These are phyloP conservation scores for Diaporthe citriasiana DNA, from an alignment of 2,329 filamentous ascomycete species.

Conservation along the genomic window DNA sequence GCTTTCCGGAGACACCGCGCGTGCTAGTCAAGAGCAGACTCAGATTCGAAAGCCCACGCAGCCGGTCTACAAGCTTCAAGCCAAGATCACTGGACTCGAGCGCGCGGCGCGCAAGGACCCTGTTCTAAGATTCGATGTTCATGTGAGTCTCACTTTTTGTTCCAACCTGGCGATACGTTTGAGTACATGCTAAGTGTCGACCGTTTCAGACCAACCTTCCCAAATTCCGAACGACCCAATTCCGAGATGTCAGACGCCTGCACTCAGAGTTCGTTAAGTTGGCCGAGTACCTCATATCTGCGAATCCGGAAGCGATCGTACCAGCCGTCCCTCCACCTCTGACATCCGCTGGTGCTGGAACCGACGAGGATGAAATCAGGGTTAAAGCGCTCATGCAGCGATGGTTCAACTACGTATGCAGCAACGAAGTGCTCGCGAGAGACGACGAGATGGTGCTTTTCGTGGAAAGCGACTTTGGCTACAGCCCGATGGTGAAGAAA, in stretches of 20 bases:
- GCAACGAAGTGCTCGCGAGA: slow-evolving; percentile 90
- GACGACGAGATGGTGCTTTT: slow-evolving; percentile 99
- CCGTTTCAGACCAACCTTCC: slow-evolving; percentile 90
- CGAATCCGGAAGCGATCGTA: slow-evolving; percentile 96
- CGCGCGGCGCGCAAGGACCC: slow-evolving; percentile 95
- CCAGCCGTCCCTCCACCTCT: slow-evolving; percentile 95
- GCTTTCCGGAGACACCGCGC: slow-evolving; percentile 46
- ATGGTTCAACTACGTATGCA: slow-evolving; percentile 95
- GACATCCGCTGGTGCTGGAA: slow-evolving; percentile 93
- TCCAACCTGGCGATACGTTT: not conserved
- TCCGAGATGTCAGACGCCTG: slow-evolving; percentile 94
- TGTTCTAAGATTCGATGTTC: slow-evolving; percentile 94
- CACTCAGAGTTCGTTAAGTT: slow-evolving; percentile 97
- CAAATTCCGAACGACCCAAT: slow-evolving; percentile 97
- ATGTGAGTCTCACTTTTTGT: slow-evolving; percentile 73
- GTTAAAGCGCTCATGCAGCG: slow-evolving; percentile 92
- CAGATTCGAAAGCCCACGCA: slow-evolving; percentile 71
- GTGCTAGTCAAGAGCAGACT: slow-evolving; percentile 52
- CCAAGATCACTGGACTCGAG: slow-evolving; percentile 94
- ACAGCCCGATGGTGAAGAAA: slow-evolving; percentile 94
- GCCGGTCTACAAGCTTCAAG: slow-evolving; percentile 87
- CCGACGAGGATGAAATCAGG: slow-evolving; percentile 92
- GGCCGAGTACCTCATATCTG: slow-evolving; percentile 94
- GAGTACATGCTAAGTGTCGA: slow-evolving; percentile 43
- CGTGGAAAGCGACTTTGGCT: slow-evolving; percentile 99